These are phyloP conservation scores for Sclerotinia nivalis DNA, from an alignment of 2,329 filamentous ascomycete genomes.

Conservation along the genomic window DNA sequence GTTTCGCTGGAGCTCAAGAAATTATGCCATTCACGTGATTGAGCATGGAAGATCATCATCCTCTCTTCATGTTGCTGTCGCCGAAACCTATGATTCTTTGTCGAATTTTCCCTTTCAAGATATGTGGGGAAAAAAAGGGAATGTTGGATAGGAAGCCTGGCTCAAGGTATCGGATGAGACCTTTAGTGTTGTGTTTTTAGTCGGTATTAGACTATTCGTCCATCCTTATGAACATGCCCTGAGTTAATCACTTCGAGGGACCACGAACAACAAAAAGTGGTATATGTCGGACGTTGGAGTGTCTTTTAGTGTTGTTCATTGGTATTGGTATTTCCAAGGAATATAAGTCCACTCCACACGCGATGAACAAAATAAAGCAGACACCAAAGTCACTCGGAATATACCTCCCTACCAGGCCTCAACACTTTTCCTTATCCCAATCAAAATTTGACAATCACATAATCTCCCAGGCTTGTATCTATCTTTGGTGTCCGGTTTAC, in stretches of 20 bases:
- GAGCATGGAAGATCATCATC: too few species aligned
- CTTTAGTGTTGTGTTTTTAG: background rate
- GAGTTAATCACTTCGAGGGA: background rate
- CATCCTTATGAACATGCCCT: background rate
- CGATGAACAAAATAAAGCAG: too few species aligned
- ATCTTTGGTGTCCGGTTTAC: too few species aligned
- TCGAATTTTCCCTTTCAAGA: background rate
- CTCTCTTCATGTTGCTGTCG: background rate
- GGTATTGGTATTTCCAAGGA: background rate
- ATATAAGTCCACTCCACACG: background rate
- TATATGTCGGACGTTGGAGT: background rate
- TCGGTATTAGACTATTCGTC: too few species aligned
- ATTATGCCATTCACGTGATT: conserved; percentile 2
- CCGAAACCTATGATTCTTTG: background rate
- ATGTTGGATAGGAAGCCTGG: background rate
- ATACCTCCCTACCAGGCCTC: too few species aligned
- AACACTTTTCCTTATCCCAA: too few species aligned
- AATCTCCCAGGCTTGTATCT: too few species aligned
- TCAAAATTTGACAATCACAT: too few species aligned
- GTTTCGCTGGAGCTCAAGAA: too few species aligned
- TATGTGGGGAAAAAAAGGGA: background rate
- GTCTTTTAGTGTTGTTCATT: background rate
- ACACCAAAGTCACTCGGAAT: too few species aligned
- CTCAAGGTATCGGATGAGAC: background rate
- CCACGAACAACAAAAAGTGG: background rate